Percentiles rank a stretch among this genome's conserved stretches.
Conservation (phyloP, 305 asterid species). For the Solanum aculeatissimum region DNA sequence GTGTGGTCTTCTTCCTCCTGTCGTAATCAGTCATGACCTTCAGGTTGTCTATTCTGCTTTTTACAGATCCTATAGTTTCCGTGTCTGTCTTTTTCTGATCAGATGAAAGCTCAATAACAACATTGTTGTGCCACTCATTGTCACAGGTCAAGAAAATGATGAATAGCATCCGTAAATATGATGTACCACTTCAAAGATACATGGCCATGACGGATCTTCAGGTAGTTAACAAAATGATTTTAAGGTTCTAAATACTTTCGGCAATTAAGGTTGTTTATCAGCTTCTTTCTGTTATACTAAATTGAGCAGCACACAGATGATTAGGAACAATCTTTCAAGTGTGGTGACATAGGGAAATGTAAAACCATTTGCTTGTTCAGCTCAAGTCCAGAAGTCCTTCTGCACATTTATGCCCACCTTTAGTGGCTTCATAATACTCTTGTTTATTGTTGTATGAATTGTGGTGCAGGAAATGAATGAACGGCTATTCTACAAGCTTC, state of each 20-base stretch:
- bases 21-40: constrained; percentile 46
- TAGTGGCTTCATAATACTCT: not conserved
- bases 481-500: constrained; percentile 81
- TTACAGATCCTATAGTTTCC: not conserved
- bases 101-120: not conserved
- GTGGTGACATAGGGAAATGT: not conserved
- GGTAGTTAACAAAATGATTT: constrained; percentile 24
- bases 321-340: not conserved
- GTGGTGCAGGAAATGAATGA: constrained; percentile 63
- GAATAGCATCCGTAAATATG: constrained; percentile 59
- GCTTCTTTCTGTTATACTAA: not conserved
- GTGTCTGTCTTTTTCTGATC: not conserved
- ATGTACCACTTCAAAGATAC: constrained; percentile 75
- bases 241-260: not conserved
- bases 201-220: constrained; percentile 84
- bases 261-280: not conserved
- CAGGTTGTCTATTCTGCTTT: constrained; percentile 34
- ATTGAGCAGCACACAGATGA: not conserved
- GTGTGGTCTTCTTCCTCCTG: constrained; percentile 86
- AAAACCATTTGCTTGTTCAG: not conserved
- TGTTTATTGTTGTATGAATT: not conserved
- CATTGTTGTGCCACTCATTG: not conserved
- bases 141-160: constrained; percentile 66
- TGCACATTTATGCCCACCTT: not conserved
- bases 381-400: not conserved